Percentiles rank a stretch among this genome's conserved stretches.
Evolutionary conservation across 306 rosid genomes (phyloP).

Genomic region (Quercus alba): DNA sequence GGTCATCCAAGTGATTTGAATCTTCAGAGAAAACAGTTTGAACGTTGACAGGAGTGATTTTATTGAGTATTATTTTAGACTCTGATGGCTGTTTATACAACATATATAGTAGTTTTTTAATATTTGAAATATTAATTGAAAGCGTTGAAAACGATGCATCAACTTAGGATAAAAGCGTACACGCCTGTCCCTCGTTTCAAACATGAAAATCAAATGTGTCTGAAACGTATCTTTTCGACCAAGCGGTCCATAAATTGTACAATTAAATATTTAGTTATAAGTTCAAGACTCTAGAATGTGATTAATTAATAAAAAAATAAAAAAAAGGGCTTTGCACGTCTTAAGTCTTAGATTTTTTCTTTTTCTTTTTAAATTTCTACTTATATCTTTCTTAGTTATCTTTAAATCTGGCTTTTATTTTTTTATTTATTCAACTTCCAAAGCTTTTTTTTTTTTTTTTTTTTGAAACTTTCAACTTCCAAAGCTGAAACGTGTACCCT

Average conservation of each 20-base stretch:
- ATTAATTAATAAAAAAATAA: too few species aligned
- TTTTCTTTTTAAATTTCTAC: neutral
- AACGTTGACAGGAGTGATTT: conserved; percentile 5
- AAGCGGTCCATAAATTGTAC: neutral
- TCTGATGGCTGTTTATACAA: neutral
- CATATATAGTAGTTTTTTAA: neutral
- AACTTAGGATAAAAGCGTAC: neutral
- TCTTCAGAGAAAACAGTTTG: conserved; percentile 9
- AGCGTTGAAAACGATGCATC: conserved; percentile 15
- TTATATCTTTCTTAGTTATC: neutral
- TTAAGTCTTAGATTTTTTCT: neutral
- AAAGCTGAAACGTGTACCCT: neutral
- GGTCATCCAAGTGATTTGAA: conserved; percentile 15
- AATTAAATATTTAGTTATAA: neutral
- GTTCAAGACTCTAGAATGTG: too few species aligned
- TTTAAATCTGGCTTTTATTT: neutral
- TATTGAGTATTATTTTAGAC: conserved; percentile 20
- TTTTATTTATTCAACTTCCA: neutral
- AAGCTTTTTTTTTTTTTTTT: too few species aligned
- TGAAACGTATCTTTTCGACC: neutral
- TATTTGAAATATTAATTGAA: neutral
- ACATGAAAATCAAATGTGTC: conserved; percentile 2
- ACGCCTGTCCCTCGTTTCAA: conserved; percentile 6
- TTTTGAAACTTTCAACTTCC: neutral
- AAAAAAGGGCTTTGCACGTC: neutral